A percentile compares a stretch with the other conserved stretches of the same genome.
Conservation (phyloP, 768 basidiomycete species). For the Hypholoma sublateritium region DNA sequence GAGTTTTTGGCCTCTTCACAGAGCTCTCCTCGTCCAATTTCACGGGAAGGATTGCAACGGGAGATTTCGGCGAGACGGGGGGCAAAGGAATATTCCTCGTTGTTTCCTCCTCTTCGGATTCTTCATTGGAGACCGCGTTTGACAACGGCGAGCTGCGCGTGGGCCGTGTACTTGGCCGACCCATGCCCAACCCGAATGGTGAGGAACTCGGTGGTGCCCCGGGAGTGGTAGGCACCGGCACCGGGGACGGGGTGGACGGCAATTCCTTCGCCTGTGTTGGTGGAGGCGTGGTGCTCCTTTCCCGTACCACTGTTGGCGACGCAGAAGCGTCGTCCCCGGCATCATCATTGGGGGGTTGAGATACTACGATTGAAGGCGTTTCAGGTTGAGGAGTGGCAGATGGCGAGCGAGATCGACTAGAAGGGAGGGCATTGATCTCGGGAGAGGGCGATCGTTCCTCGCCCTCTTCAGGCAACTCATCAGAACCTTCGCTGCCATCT, state of each 20-base stretch:
- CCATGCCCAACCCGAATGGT: conserved; percentile 46
- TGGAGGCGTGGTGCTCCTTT: conserved; percentile 61
- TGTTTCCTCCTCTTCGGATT: conserved; percentile 45
- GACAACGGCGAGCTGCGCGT: conserved; percentile 78
- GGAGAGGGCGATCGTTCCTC: conserved; percentile 24
- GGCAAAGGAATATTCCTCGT: conserved; percentile 15
- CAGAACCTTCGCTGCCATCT: conserved; percentile 23
- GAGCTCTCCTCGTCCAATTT: conserved; percentile 27
- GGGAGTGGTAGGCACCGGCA: conserved; percentile 9
- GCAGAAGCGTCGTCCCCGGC: conserved; percentile 22
- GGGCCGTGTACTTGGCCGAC: conserved; percentile 65
- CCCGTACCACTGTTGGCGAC: conserved; percentile 31
- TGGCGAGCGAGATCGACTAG: conserved; percentile 47
- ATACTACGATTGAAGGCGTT: conserved; percentile 38
- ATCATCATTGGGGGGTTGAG: conserved; percentile 31
- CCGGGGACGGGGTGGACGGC: conserved; percentile 33
- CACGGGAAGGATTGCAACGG: conserved; percentile 32
- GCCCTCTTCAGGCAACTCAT: conserved; percentile 20
- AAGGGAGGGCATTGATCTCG: conserved; percentile 35
- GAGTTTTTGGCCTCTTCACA: conserved; percentile 46
- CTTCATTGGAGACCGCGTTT: conserved; percentile 44
- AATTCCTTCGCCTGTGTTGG: conserved; percentile 54
- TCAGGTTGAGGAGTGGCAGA: conserved; percentile 63
- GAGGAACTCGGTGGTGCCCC: conserved; percentile 34
- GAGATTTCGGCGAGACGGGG: conserved; percentile 39